A percentile compares a stretch with the other conserved stretches of the same genome.
Evolutionary conservation across 257 asterid species (phyloP).

Genomic region (Penstemon davidsonii): DNA sequence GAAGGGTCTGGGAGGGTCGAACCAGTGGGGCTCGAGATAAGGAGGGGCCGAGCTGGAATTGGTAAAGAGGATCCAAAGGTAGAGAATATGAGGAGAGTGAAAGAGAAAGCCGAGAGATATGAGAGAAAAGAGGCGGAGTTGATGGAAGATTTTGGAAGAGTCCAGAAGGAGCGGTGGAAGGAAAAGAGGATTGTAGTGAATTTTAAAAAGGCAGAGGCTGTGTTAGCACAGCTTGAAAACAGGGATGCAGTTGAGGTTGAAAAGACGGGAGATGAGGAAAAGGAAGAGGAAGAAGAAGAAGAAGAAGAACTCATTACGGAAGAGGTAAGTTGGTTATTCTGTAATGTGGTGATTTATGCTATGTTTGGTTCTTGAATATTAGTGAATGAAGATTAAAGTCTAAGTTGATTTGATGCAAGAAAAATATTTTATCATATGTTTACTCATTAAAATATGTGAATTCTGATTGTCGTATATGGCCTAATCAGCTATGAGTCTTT

Average conservation of each 20-base stretch:
- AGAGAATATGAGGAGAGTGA: conserved; percentile 66
- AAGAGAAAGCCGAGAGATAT: conserved; percentile 46
- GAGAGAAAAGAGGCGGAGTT: conserved; percentile 54
- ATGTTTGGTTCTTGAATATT: too few relatives aligned
- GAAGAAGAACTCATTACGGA: conserved; percentile 68
- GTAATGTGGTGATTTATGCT: neutral
- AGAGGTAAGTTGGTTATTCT: conserved; percentile 51
- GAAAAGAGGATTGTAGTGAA: conserved; percentile 62
- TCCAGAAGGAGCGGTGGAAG: conserved; percentile 82
- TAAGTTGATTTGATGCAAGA: too few relatives aligned
- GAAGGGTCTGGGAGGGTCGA: conserved; percentile 78
- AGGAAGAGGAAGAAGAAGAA: conserved; percentile 52
- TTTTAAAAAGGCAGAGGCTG: conserved; percentile 81
- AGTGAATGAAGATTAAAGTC: too few relatives aligned
- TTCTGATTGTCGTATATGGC: neutral
- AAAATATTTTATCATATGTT: too few relatives aligned
- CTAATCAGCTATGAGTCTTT: neutral
- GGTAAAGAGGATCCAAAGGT: conserved; percentile 73
- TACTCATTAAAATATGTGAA: neutral
- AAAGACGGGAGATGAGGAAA: conserved; percentile 58
- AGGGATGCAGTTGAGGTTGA: conserved; percentile 65
- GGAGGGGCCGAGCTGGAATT: conserved; percentile 86
- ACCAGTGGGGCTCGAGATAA: conserved; percentile 74
- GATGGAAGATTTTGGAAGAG: conserved; percentile 73
- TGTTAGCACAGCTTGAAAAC: conserved; percentile 84